Conservation (phyloP, 177 flowering plant genomes). For the Telopea speciosissima region DNA sequence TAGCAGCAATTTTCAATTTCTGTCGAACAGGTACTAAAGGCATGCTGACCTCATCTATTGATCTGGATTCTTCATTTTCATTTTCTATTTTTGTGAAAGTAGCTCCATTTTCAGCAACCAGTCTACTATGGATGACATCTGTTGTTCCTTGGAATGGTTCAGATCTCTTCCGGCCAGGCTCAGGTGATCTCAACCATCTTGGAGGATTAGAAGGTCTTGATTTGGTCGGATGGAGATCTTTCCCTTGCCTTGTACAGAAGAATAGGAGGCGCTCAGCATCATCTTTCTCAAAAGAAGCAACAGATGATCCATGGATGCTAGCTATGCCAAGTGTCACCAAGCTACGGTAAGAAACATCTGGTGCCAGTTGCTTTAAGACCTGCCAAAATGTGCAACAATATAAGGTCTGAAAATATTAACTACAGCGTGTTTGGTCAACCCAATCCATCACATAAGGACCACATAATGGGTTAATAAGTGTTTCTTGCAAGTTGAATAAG, state of each 20-base stretch:
- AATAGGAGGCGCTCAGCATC: conserved; percentile 71
- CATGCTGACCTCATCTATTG: conserved; percentile 18
- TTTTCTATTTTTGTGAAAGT: conserved; percentile 11
- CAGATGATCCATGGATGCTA: conserved; percentile 83
- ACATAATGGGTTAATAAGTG: neutral
- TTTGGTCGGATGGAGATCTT: conserved; percentile 16
- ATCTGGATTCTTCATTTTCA: conserved; percentile 14
- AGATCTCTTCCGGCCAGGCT: conserved; percentile 57
- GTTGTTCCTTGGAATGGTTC: conserved; percentile 32
- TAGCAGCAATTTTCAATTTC: conserved; percentile 59
- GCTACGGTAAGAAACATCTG: conserved; percentile 73
- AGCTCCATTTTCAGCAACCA: conserved; percentile 13
- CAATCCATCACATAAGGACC: neutral
- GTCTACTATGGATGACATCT: conserved; percentile 3
- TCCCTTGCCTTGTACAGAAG: conserved; percentile 43
- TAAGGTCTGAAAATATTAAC: neutral
- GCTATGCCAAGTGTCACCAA: conserved; percentile 90
- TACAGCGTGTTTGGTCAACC: neutral
- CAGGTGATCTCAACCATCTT: conserved; percentile 69
- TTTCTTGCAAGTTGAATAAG: neutral
- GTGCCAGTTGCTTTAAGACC: conserved; percentile 95
- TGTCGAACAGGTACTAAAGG: conserved; percentile 26
- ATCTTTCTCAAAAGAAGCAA: conserved; percentile 90
- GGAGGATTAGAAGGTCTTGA: conserved; percentile 34
- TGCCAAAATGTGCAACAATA: conserved; percentile 22